phyloP scores from a whole-genome alignment of 768 basidiomycete species.

The Saitozyma podzolica region DNA sequence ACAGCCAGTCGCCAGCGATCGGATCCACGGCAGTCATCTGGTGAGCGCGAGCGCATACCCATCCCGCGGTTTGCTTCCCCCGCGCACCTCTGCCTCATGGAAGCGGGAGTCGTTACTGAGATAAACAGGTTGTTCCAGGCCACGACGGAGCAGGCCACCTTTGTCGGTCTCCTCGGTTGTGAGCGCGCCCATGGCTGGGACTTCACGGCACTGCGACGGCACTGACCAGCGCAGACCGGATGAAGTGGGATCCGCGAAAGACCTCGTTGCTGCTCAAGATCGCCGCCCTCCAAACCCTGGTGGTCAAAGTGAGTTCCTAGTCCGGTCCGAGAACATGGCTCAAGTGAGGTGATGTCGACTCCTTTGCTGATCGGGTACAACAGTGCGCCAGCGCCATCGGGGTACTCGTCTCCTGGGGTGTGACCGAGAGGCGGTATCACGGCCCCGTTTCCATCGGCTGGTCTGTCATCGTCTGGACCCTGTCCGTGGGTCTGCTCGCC shows the following conservation, averaged over 20 bases:
- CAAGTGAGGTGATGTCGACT: too few relatives aligned
- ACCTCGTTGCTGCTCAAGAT: conserved; percentile 23
- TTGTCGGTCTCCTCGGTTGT: conserved; percentile 34
- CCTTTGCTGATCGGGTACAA: background rate
- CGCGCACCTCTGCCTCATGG: background rate
- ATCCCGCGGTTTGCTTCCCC: background rate
- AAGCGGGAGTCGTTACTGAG: background rate
- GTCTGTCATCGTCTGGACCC: conserved; percentile 26
- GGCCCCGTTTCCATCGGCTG: conserved; percentile 27
- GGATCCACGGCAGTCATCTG: conserved; percentile 29
- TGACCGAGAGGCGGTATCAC: conserved; percentile 21
- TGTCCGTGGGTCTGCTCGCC: conserved; percentile 28
- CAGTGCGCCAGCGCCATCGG: conserved; percentile 30
- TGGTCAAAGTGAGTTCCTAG: conserved; percentile 26
- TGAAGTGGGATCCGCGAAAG: conserved; percentile 21
- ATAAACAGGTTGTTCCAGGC: conserved; percentile 35
- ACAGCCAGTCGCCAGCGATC: conserved; percentile 22
- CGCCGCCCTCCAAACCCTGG: conserved; percentile 29
- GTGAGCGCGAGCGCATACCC: conserved; percentile 16
- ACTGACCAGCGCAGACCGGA: conserved; percentile 17
- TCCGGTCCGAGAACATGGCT: too few relatives aligned
- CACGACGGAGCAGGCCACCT: conserved; percentile 36
- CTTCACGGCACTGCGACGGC: background rate
- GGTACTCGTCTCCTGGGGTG: conserved; percentile 36
- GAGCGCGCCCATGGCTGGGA: conserved; percentile 1